These are phyloP conservation scores for Ogataea parapolymorpha DNA, from an alignment of 805 yeast species.

Conservation along the genomic window DNA sequence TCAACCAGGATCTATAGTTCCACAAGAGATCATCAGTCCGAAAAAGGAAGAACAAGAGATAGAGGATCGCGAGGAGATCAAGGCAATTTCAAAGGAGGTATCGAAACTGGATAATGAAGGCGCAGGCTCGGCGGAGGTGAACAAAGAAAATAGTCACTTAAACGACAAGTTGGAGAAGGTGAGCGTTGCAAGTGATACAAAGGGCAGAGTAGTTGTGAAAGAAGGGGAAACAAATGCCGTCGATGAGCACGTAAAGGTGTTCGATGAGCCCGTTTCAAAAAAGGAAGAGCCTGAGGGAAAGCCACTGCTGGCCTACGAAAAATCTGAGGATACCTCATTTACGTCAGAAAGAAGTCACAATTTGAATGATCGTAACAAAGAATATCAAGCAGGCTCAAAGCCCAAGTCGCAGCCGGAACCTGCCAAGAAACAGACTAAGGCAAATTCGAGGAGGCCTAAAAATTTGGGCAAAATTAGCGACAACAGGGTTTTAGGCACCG, in stretches of 20 bases:
- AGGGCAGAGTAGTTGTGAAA: background rate
- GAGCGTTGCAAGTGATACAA: background rate
- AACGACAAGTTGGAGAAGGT: background rate
- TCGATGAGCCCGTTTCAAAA: background rate
- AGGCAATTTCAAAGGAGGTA: conserved; percentile 2
- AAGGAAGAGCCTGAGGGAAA: background rate
- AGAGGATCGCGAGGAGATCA: conserved; percentile 3
- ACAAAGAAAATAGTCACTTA: background rate
- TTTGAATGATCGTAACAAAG: no score
- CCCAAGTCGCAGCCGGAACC: background rate
- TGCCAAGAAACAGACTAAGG: background rate
- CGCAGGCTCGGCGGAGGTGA: background rate
- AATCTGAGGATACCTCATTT: no score
- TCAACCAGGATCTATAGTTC: background rate
- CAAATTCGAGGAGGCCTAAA: conserved; percentile 12
- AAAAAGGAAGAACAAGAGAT: conserved; percentile 4
- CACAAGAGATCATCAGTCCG: background rate
- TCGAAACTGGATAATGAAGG: background rate
- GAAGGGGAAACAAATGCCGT: background rate
- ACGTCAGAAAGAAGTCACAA: no score
- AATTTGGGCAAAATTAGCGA: conserved; percentile 13
- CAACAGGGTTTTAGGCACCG: conserved; percentile 12
- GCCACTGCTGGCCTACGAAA: background rate
- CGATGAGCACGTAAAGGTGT: background rate
- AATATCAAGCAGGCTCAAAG: no score